phyloP scores from a whole-genome alignment of 176 grass and related monocot species.

The Triticum dicoccoides region DNA sequence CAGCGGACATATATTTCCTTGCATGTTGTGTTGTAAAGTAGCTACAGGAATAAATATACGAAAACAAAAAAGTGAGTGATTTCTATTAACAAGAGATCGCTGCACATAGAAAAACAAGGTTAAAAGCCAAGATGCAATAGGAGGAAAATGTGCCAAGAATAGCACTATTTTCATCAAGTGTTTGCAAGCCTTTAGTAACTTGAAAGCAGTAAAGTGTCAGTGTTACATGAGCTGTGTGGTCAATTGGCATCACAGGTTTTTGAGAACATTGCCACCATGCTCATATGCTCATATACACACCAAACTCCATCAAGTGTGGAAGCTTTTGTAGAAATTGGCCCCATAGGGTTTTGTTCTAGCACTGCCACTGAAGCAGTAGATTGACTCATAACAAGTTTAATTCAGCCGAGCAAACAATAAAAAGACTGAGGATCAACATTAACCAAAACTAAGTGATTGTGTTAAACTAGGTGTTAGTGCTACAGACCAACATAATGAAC shows the following conservation, averaged over 20 bases:
- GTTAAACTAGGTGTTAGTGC: no score
- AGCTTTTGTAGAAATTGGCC: neutral
- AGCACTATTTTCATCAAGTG: neutral
- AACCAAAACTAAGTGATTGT: no score
- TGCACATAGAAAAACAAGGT: neutral
- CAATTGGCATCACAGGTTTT: neutral
- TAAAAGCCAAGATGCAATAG: neutral
- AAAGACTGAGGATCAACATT: no score
- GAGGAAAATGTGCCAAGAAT: neutral
- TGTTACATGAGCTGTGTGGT: neutral
- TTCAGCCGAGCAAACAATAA: no score
- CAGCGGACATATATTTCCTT: no score
- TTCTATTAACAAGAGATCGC: no score
- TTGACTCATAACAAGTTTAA: no score
- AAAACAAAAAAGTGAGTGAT: no score
- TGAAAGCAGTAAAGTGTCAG: neutral
- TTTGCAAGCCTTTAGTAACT: neutral
- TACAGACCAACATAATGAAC: no score
- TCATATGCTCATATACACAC: neutral
- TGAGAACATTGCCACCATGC: neutral
- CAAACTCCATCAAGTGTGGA: neutral
- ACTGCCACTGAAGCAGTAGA: no score
- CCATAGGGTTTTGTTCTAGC: neutral
- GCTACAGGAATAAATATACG: no score
- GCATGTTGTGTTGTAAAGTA: no score